Conservation (phyloP, 306 rosid genomes). For the Quercus bicolor region DNA sequence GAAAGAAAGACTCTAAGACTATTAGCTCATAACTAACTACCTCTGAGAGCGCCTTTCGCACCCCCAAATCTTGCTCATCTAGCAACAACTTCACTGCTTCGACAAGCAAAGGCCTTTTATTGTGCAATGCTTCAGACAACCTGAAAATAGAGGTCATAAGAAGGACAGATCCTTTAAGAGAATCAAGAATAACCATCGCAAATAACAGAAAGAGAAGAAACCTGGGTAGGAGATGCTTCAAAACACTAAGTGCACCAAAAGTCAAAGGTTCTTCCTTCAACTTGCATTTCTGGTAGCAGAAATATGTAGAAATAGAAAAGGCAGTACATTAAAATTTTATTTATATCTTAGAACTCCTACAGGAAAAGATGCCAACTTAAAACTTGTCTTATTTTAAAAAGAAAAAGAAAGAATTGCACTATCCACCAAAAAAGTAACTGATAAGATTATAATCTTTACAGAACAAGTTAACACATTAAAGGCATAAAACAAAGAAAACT, state of each 20-base stretch:
- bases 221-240: slow-evolving; percentile 97
- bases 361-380: neutral
- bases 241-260: slow-evolving; percentile 74
- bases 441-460: neutral
- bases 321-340: neutral
- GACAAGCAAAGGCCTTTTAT: slow-evolving; percentile 65
- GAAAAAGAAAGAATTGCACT: neutral
- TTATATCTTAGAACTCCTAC: neutral
- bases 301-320: slow-evolving; percentile 4
- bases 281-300: slow-evolving; percentile 70
- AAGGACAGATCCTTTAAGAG: slow-evolving; percentile 27
- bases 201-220: slow-evolving; percentile 27
- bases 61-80: slow-evolving; percentile 75
- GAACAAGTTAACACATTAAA: neutral
- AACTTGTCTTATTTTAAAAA: neutral
- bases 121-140: slow-evolving; percentile 90
- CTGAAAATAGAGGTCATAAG: slow-evolving; percentile 38
- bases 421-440: neutral
- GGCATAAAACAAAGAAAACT: slow-evolving; percentile 6
- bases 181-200: slow-evolving; percentile 17
- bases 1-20: slow-evolving; percentile 1
- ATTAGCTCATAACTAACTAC: slow-evolving; percentile 29
- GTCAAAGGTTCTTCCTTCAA: slow-evolving; percentile 82
- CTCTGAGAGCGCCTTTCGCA: slow-evolving; percentile 85
- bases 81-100: slow-evolving; percentile 79